A percentile compares a stretch with the other conserved stretches of the same genome.
These are phyloP conservation scores for Malus asiatica DNA, from an alignment of 306 rosid genomes.

Conservation along the genomic window DNA sequence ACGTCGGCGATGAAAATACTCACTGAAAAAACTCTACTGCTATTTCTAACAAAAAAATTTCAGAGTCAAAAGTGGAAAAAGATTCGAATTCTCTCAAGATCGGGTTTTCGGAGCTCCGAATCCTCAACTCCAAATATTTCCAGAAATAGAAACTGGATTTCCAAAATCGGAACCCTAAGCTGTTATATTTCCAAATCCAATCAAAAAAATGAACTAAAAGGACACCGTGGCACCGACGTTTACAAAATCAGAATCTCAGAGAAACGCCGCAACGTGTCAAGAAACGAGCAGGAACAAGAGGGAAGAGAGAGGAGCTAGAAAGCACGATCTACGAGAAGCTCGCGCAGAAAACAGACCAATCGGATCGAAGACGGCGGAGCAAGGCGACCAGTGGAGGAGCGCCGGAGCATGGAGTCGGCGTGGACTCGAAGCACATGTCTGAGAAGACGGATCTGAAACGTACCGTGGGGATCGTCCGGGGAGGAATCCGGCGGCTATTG, in stretches of 20 bases:
- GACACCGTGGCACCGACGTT: neutral
- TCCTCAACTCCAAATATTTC: neutral
- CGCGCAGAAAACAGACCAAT: conserved; percentile 16
- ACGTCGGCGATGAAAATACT: neutral
- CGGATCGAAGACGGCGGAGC: conserved; percentile 27
- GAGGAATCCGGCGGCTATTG: conserved; percentile 8
- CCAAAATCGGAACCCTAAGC: neutral
- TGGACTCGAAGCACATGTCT: conserved; percentile 2
- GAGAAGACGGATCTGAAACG: neutral
- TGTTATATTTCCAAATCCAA: neutral
- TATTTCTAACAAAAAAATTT: neutral
- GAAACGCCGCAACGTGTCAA: neutral
- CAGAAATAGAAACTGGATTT: neutral
- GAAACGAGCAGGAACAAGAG: neutral
- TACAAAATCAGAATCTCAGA: neutral
- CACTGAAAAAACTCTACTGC: neutral
- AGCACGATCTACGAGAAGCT: conserved; percentile 3
- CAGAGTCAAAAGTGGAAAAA: neutral
- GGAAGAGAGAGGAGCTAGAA: neutral
- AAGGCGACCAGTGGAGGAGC: conserved; percentile 21
- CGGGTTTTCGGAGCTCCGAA: conserved; percentile 7
- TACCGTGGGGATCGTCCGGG: neutral
- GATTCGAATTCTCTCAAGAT: neutral
- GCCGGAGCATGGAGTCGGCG: neutral
- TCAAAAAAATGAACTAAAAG: neutral